Base-by-base conservation (phyloP, 164 flowering plant species). In the grape (Vitis vinifera) region DNA sequence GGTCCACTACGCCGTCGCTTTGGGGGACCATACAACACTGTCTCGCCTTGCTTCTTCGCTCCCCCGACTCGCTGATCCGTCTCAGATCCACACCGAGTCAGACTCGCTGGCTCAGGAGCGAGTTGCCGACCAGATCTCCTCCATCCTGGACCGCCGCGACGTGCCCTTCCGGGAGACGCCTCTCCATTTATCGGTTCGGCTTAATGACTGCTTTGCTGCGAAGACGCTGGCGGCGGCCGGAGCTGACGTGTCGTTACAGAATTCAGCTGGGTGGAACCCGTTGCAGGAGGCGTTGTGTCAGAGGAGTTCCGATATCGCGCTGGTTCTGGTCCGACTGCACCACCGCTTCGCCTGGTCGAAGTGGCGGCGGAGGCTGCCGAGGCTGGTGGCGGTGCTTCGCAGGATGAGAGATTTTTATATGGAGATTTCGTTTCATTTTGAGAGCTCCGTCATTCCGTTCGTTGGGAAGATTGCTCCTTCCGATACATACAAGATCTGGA, bases 401-500 rank as follows among this genome's bases (percentile, higher is more conserved):
- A 65, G 96, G 12, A 95, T 95, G 98, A 84, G 94, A 2, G 99
- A 93, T 62, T 95, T 95, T 79, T 93, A 95, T 79, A 88, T 95
- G 93, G 99, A 92, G 83, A 90, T 95, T 48, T 84, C 93, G 3
- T 95, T 95, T 72, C 99, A 91, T 67, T 95, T 93, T 69, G 98
- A 95, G 80, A 89, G 97, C 84, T 95, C 99, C 5, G 83, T 95
- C 3, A 88, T 95, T 29, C 99, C 98, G 0, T 93, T 95, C 75
- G 89, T 93, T 17, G 91, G 89, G 0, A 88, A 88, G 68, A 84
- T 95, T 37, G 98, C 98, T 8, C 99, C 99, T 0, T 93, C 98
- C 11, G 98, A 95, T 47, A 95, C 98, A 4, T 95, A 93, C 82
- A 81, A 77, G 77, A 88, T 95, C 80, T 95, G 99, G 99, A 95